Evolutionary conservation across 139 green algal species (phyloP).

Genomic region (Zygnema circumcarinatum): DNA sequence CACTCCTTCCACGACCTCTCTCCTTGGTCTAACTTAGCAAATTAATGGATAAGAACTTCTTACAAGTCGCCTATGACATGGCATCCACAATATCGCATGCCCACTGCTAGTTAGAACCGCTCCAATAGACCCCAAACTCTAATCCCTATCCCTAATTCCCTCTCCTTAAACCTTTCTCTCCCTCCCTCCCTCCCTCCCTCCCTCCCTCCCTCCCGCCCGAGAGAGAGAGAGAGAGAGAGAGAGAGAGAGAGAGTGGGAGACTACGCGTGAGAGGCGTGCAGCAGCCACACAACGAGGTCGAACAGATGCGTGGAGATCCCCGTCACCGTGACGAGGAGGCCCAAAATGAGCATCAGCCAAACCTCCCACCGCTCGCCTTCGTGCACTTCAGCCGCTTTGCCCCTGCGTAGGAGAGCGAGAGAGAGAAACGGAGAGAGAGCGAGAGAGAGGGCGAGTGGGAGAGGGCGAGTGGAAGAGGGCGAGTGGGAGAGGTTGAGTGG

Average conservation of each 20-base stretch:
- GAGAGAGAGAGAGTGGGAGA: not conserved
- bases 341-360: conserved; percentile 2
- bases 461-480: not conserved
- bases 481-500: not conserved
- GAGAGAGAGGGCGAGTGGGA: not conserved
- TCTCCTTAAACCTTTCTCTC: not conserved
- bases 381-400: not conserved
- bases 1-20: no score
- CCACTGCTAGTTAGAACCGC: not conserved
- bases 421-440: not conserved
- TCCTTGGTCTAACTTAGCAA: not conserved
- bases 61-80: not conserved
- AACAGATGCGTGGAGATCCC: conserved; percentile 13
- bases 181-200: not conserved
- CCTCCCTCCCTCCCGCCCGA: not conserved
- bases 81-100: not conserved
- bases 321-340: conserved; percentile 12
- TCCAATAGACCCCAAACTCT: not conserved
- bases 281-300: not conserved
- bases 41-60: not conserved
- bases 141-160: not conserved
- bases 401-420: not conserved
- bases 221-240: not conserved
- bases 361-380: not conserved
- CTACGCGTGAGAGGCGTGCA: not conserved